Conservation (phyloP, 164 flowering plant species). For the Malania oleifera region DNA sequence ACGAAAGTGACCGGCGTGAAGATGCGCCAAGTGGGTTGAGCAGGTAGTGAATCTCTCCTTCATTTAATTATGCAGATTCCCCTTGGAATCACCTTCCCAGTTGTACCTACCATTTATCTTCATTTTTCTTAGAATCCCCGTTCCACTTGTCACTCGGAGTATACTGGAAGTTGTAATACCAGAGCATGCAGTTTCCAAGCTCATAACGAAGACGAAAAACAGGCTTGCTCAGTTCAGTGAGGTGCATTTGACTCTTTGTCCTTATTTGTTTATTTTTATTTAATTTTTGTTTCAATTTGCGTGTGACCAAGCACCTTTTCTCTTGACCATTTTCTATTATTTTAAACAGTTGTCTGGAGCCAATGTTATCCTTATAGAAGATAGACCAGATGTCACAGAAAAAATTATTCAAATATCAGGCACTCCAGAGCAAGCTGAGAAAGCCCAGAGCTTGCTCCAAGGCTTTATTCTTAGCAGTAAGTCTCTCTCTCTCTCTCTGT, state of each 20-base stretch:
- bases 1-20: conserved; percentile 53
- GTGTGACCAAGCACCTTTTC: not conserved
- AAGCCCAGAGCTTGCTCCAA: conserved; percentile 96
- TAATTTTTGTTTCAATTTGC: not conserved
- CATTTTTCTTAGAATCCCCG: conserved; percentile 40
- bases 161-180: conserved; percentile 89
- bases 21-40: conserved; percentile 44
- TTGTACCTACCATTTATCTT: not conserved
- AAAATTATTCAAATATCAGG: conserved; percentile 85
- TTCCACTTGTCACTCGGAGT: conserved; percentile 82
- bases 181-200: conserved; percentile 73
- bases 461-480: conserved; percentile 98
- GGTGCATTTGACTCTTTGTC: conserved; percentile 32
- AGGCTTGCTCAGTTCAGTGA: conserved; percentile 91
- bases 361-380: conserved; percentile 65
- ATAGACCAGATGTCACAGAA: conserved; percentile 54
- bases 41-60: conserved; percentile 38
- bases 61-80: not conserved
- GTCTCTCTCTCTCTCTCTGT: conserved; percentile 25
- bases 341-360: conserved; percentile 83
- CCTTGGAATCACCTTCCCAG: not conserved
- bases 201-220: conserved; percentile 66
- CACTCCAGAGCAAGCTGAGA: conserved; percentile 93
- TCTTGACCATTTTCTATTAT: not conserved
- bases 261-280: not conserved